Percentiles rank a stretch among this genome's conserved stretches.
phyloP scores from a whole-genome alignment of 352 stramenopile genomes.

The Detonula confervacea region DNA sequence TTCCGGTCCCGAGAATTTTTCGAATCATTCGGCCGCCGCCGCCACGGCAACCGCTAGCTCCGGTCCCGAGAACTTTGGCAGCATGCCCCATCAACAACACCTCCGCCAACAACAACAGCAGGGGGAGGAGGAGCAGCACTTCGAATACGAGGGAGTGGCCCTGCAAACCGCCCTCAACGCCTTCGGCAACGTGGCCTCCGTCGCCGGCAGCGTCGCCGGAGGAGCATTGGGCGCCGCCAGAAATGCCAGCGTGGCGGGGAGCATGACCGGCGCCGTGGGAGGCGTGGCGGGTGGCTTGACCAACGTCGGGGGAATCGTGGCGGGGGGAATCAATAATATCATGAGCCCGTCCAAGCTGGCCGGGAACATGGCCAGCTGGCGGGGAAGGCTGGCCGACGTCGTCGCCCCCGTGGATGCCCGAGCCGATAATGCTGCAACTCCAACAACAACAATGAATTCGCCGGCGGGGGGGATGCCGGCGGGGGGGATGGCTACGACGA shows the following conservation, averaged over 20 bases:
- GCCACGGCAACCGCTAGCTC: too few species aligned
- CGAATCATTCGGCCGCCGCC: not conserved
- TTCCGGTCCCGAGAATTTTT: not conserved
- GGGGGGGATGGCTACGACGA: not conserved
- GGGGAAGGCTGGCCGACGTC: constrained; percentile 20
- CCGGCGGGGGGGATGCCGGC: not conserved
- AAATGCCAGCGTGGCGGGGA: too few species aligned
- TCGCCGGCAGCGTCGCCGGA: not conserved
- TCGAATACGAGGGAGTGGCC: constrained; percentile 42
- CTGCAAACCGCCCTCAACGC: constrained; percentile 34
- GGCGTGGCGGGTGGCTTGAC: too few species aligned
- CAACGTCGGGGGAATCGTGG: not conserved
- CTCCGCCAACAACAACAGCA: constrained; percentile 2
- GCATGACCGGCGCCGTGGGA: too few species aligned
- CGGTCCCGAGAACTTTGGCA: too few species aligned
- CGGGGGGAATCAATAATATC: not conserved
- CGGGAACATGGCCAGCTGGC: constrained; percentile 10
- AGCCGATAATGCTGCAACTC: too few species aligned
- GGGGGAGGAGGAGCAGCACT: not conserved
- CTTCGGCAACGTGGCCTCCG: constrained; percentile 4
- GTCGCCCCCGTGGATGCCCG: constrained; percentile 8
- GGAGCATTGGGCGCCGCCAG: not conserved
- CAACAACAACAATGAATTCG: not conserved
- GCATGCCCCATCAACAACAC: not conserved
- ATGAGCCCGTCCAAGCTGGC: not conserved